A percentile compares a stretch with the other conserved stretches of the same genome.
These are phyloP conservation scores for Leucosporidium creatinivorum DNA, from an alignment of 768 basidiomycete species.

Conservation along the genomic window DNA sequence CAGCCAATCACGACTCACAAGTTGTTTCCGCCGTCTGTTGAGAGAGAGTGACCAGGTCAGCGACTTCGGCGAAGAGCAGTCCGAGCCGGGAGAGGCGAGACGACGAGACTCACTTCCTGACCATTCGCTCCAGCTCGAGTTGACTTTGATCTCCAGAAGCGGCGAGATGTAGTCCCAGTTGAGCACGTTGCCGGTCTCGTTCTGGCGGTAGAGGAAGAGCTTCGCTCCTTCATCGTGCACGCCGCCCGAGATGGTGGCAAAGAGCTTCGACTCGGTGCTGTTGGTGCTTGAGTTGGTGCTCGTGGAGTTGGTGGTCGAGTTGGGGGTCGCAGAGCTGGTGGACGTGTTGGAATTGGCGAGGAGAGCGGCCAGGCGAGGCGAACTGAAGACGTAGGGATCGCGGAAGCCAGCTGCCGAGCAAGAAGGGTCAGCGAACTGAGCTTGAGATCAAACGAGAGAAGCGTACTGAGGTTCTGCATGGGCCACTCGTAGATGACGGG, in stretches of 20 bases:
- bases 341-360: not conserved
- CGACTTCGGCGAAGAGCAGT: not conserved
- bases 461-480: not conserved
- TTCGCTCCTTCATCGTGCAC: constrained; percentile 20
- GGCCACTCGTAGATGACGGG: constrained; percentile 23
- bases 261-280: constrained; percentile 1
- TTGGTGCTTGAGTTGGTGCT: constrained; percentile 12
- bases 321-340: constrained; percentile 18
- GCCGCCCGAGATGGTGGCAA: constrained; percentile 33
- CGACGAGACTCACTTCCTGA: constrained; percentile 28
- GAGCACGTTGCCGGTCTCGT: constrained; percentile 13
- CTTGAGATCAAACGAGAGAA: not conserved
- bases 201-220: constrained; percentile 35
- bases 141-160: constrained; percentile 8
- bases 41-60: not conserved
- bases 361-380: constrained; percentile 20
- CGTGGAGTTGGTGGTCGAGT: constrained; percentile 12
- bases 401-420: constrained; percentile 28
- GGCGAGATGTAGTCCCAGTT: constrained; percentile 31
- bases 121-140: constrained; percentile 24
- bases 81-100: not conserved
- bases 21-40: not conserved
- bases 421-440: not conserved
- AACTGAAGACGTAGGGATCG: constrained; percentile 35
- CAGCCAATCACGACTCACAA: not conserved